phyloP scores from a whole-genome alignment of 371 early-diverging fungal genomes.

The Lichtheimia corymbifera region DNA sequence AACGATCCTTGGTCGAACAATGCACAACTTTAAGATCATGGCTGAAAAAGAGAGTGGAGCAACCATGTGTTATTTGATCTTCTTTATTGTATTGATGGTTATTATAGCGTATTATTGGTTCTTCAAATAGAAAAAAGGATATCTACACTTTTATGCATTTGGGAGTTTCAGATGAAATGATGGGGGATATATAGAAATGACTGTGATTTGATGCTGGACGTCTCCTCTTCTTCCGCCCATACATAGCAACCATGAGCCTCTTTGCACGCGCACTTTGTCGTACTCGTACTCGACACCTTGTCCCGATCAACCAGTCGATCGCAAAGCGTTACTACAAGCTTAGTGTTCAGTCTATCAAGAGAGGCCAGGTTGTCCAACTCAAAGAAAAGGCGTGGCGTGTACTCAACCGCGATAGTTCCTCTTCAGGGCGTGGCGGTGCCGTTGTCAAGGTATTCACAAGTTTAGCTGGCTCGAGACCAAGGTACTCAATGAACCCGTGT shows the following conservation, averaged over 20 bases:
- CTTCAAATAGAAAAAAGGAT: slow-evolving; percentile 30
- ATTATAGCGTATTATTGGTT: slow-evolving; percentile 48
- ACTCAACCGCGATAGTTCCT: slow-evolving; percentile 40
- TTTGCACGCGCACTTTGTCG: not conserved
- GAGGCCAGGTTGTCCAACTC: slow-evolving; percentile 51
- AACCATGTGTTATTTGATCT: slow-evolving; percentile 44
- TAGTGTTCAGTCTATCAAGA: slow-evolving; percentile 44
- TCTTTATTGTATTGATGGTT: slow-evolving; percentile 46
- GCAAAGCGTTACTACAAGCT: slow-evolving; percentile 38
- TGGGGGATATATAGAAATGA: too few species aligned
- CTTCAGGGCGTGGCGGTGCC: slow-evolving; percentile 53
- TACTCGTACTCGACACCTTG: too few species aligned
- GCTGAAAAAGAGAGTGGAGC: slow-evolving; percentile 50
- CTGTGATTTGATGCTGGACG: not conserved
- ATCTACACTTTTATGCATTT: too few species aligned
- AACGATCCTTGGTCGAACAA: slow-evolving; percentile 41
- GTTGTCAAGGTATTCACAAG: slow-evolving; percentile 41
- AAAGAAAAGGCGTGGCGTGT: slow-evolving; percentile 51
- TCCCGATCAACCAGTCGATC: not conserved
- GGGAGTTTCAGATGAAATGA: too few species aligned
- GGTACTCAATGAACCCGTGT: not conserved
- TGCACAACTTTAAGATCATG: slow-evolving; percentile 54
- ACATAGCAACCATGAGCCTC: not conserved
- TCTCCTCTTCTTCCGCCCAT: not conserved
- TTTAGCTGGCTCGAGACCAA: not conserved